Percentiles rank a stretch among this genome's conserved stretches.
Evolutionary conservation across 2,329 filamentous ascomycete genomes (phyloP).

Genomic region (Neonectria coccinea): DNA sequence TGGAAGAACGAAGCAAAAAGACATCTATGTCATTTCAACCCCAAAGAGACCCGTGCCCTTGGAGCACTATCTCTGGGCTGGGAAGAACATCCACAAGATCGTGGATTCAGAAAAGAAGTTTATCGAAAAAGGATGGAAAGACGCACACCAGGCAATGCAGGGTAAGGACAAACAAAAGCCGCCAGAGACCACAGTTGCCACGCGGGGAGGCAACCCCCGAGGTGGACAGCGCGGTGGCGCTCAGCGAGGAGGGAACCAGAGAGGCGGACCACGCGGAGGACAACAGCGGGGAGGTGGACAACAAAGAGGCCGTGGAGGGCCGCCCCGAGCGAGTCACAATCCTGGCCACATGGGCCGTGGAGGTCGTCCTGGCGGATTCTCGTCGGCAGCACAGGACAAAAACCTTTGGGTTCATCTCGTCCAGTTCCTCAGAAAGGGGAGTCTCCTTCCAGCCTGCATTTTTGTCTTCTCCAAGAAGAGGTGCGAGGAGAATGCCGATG

Average conservation of each 20-base stretch:
- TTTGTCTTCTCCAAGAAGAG: slow-evolving; percentile 99
- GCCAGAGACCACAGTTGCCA: slow-evolving; percentile 50
- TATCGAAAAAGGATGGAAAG: slow-evolving; percentile 93
- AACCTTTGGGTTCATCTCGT: slow-evolving; percentile 98
- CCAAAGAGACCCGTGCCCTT: slow-evolving; percentile 94
- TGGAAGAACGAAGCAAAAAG: slow-evolving; percentile 95
- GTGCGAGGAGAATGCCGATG: slow-evolving; percentile 97
- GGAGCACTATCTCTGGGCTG: slow-evolving; percentile 96
- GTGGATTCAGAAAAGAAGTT: slow-evolving; percentile 94
- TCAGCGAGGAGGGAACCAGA: slow-evolving; percentile 56
- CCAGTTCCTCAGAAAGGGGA: slow-evolving; percentile 88
- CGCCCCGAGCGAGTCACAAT: slow-evolving; percentile 69
- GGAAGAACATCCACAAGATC: slow-evolving; percentile 92
- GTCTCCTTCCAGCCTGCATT: slow-evolving; percentile 90
- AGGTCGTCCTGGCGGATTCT: slow-evolving; percentile 86
- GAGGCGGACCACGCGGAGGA: slow-evolving; percentile 63
- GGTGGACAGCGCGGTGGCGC: slow-evolving; percentile 50
- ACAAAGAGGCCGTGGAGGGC: slow-evolving; percentile 64
- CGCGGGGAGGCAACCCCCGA: slow-evolving; percentile 53
- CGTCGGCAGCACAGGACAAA: slow-evolving; percentile 92
- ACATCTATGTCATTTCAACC: slow-evolving; percentile 99
- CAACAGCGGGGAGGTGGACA: slow-evolving; percentile 59
- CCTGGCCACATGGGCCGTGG: slow-evolving; percentile 91
- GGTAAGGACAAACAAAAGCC: slow-evolving; percentile 81
- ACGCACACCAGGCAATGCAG: slow-evolving; percentile 84